A percentile compares a stretch with the other conserved stretches of the same genome.
phyloP scores from a whole-genome alignment of 2,329 filamentous ascomycete genomes.

The Pseudohalonectria lignicola region DNA sequence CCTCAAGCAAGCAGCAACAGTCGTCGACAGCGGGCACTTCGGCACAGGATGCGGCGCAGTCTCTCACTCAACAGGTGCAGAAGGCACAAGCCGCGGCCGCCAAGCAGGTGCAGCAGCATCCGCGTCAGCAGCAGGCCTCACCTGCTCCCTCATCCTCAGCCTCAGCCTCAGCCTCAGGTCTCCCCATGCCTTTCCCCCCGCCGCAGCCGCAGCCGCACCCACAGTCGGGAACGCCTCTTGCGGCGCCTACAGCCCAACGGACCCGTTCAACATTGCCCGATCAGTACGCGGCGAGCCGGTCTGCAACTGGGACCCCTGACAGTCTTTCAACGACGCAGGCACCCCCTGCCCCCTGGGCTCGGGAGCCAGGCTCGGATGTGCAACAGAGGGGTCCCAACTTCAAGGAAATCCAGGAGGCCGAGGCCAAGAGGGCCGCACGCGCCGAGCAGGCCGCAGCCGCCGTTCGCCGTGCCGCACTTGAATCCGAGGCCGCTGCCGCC shows the following conservation, averaged over 20 bases:
- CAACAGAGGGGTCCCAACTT: constrained; percentile 77
- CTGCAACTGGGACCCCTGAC: constrained; percentile 69
- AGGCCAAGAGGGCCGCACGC: constrained; percentile 86
- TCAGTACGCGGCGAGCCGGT: constrained; percentile 46
- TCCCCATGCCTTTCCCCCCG: constrained; percentile 66
- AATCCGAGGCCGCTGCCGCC: constrained; percentile 60
- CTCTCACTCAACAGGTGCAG: constrained; percentile 75
- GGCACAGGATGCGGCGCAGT: constrained; percentile 38
- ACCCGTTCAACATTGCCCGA: constrained; percentile 78
- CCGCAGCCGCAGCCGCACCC: constrained; percentile 60
- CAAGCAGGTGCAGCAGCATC: constrained; percentile 39
- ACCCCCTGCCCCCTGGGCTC: constrained; percentile 83
- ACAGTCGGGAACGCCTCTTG: constrained; percentile 62
- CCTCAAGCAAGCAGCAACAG: not conserved
- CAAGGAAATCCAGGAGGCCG: constrained; percentile 92
- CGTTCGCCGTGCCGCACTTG: constrained; percentile 63
- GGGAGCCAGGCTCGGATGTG: constrained; percentile 61
- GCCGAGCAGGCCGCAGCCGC: constrained; percentile 72
- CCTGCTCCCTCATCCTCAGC: too few species aligned
- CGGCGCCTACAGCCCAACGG: constrained; percentile 80
- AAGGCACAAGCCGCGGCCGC: constrained; percentile 49
- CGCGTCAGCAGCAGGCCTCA: too few species aligned
- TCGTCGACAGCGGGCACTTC: too few species aligned
- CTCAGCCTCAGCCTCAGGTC: too few species aligned
- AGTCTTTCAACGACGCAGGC: constrained; percentile 24